Evolutionary conservation across 306 rosid species (phyloP), one percentile per base, ranked within the genome.

Genomic region (Quercus glauca): DNA sequence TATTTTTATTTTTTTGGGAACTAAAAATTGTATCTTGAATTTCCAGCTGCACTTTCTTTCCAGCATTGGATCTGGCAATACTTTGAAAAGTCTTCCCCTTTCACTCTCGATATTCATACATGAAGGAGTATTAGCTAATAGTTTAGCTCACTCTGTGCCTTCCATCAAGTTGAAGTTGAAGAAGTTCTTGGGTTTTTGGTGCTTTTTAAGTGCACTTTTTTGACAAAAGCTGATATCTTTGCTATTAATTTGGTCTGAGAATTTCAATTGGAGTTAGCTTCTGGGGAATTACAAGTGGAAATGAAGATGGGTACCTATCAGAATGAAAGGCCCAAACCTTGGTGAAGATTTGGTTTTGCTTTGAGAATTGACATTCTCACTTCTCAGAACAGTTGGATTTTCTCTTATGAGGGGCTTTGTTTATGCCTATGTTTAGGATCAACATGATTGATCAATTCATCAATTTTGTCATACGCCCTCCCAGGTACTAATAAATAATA

Each of bases 401-500:
- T 86, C 80, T 79, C 69, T 41, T 41, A 79, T 85, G 89, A 85
- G 86, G 94, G 85, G 89, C 82, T 81, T 89, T 76, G 71, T 85
- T 84, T 73, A 83, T 80, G 81, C 83, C 69, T 80, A 73, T 76
- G 12, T 76, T 76, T 59, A 26, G 73, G 81, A 82, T 83, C 85
- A 83, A 88, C 77, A 95, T 95, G 99, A 95, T 95, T 60, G 97
- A 95, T 28, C 99, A 95, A 82, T 95, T 95, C 86, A 88, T 95
- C 84, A 93, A 91, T 83, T 95, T 91, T 65, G 88, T 95, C 33
- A 91, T 95, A 93, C 98, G 99, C 61, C 99, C 99, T 76, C 99
- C 99, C 75, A 95, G 99, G 99, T 95, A 41, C 8, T 41, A 8
- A 41, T 41, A 41, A 41, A 41, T 41, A 41, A 84, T 68, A 68